phyloP scores from a whole-genome alignment of 2,329 filamentous ascomycete genomes.

The Ceratocystiopsis sp. region DNA sequence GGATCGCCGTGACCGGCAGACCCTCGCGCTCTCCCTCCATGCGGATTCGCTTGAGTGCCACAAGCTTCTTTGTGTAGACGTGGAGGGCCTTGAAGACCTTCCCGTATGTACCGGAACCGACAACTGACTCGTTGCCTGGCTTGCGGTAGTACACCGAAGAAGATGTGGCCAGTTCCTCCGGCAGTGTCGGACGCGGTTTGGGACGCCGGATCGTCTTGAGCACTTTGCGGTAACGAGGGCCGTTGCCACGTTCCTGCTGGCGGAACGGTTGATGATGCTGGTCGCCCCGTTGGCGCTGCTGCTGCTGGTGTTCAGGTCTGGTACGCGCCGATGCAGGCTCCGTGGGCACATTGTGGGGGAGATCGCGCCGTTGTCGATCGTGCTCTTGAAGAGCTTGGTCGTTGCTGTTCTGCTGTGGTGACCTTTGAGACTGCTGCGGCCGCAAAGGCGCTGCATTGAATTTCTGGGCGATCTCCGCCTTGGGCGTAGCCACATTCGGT shows the following conservation, averaged over 20 bases:
- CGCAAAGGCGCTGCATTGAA: conserved; percentile 42
- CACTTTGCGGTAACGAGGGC: conserved; percentile 34
- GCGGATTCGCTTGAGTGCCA: conserved; percentile 77
- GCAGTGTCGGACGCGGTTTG: conserved; percentile 54
- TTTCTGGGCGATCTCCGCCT: conserved; percentile 50
- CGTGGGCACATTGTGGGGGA: conserved; percentile 32
- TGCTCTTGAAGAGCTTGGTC: conserved; percentile 11
- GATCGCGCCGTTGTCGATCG: conserved; percentile 22
- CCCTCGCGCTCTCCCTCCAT: conserved; percentile 90
- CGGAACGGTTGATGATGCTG: conserved; percentile 10
- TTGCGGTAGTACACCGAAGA: conserved; percentile 91
- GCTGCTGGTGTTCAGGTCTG: conserved; percentile 9
- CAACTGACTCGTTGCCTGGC: conserved; percentile 91
- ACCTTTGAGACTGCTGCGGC: conserved; percentile 6
- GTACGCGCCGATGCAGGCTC: conserved; percentile 34
- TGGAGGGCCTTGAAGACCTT: conserved; percentile 92
- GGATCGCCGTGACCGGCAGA: conserved; percentile 77
- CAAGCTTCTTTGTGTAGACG: conserved; percentile 71
- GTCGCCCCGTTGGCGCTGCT: conserved; percentile 4
- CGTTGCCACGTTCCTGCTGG: conserved; percentile 12
- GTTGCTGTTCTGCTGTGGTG: conserved; percentile 11
- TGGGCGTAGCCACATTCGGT: conserved; percentile 36
- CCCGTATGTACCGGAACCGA: conserved; percentile 88
- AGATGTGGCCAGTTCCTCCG: conserved; percentile 56
- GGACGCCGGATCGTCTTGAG: conserved; percentile 51